phyloP scores from a whole-genome alignment of 306 rosid species.

The Hippophae tibetana region DNA sequence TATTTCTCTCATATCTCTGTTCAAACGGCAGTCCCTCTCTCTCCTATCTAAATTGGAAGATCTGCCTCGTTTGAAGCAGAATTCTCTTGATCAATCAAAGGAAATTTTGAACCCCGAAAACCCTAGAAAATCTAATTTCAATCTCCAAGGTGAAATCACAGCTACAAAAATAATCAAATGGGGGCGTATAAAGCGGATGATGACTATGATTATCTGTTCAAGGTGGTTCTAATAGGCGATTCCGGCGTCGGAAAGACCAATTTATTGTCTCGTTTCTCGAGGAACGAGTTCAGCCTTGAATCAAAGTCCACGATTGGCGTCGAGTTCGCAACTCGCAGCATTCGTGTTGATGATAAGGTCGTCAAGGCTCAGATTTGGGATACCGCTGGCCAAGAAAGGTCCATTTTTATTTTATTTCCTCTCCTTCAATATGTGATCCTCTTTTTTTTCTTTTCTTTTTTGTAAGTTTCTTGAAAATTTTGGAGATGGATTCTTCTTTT shows the following conservation, averaged over 20 bases:
- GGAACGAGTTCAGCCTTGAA: slow-evolving; percentile 71
- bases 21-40: not conserved
- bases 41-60: no score
- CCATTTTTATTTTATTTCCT: not conserved
- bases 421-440: not conserved
- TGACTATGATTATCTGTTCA: slow-evolving; percentile 70
- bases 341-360: slow-evolving; percentile 70
- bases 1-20: not conserved
- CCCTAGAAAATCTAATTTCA: no score
- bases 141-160: no score
- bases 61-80: no score
- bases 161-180: slow-evolving; percentile 21
- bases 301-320: slow-evolving; percentile 81
- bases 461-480: not conserved
- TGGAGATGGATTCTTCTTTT: not conserved
- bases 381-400: slow-evolving; percentile 91
- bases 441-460: not conserved
- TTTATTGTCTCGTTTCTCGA: slow-evolving; percentile 67
- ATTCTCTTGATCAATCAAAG: no score
- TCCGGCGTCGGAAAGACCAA: slow-evolving; percentile 82
- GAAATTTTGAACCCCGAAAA: no score
- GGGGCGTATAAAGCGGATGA: slow-evolving; percentile 74
- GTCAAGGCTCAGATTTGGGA: slow-evolving; percentile 94
- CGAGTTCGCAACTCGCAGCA: slow-evolving; percentile 76
- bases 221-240: slow-evolving; percentile 76